Conservation (phyloP, 1,284 basidiomycete species). For the Ceratobasidium sp. region DNA sequence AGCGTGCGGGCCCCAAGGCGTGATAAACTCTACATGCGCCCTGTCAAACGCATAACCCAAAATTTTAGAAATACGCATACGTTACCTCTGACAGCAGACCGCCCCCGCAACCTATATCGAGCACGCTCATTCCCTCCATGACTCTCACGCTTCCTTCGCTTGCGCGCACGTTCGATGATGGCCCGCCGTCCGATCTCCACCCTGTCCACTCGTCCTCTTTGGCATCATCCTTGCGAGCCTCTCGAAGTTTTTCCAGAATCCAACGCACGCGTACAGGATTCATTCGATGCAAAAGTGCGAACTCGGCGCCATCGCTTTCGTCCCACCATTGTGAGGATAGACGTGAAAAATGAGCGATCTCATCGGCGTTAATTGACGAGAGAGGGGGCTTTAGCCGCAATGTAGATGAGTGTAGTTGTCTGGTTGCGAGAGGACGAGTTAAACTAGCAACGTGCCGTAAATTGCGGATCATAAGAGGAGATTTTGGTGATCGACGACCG, state of each 20-base stretch:
- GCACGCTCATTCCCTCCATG: slow-evolving; percentile 74
- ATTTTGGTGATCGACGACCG: slow-evolving; percentile 21
- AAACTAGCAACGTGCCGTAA: background rate
- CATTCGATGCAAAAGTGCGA: slow-evolving; percentile 92
- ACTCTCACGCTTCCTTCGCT: slow-evolving; percentile 55
- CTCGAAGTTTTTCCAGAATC: slow-evolving; percentile 82
- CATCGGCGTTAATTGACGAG: slow-evolving; percentile 77
- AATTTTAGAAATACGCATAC: slow-evolving; percentile 20
- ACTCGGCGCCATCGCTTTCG: slow-evolving; percentile 84
- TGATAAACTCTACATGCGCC: slow-evolving; percentile 76
- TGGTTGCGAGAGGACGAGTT: slow-evolving; percentile 4
- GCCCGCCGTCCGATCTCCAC: slow-evolving; percentile 53
- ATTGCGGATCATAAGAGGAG: slow-evolving; percentile 21
- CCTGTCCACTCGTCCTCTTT: slow-evolving; percentile 55
- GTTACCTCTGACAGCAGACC: slow-evolving; percentile 91
- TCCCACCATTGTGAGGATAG: slow-evolving; percentile 98
- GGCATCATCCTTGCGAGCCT: slow-evolving; percentile 68
- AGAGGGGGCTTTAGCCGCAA: background rate
- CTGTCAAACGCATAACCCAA: slow-evolving; percentile 29
- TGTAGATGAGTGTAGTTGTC: slow-evolving; percentile 16
- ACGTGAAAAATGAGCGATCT: slow-evolving; percentile 93
- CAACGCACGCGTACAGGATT: slow-evolving; percentile 92
- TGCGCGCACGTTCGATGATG: slow-evolving; percentile 54
- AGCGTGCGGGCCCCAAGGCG: slow-evolving; percentile 90
- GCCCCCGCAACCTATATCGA: slow-evolving; percentile 95